These are phyloP conservation scores for Periconia sp. DNA, from an alignment of 2,329 filamentous ascomycete genomes.

Conservation along the genomic window DNA sequence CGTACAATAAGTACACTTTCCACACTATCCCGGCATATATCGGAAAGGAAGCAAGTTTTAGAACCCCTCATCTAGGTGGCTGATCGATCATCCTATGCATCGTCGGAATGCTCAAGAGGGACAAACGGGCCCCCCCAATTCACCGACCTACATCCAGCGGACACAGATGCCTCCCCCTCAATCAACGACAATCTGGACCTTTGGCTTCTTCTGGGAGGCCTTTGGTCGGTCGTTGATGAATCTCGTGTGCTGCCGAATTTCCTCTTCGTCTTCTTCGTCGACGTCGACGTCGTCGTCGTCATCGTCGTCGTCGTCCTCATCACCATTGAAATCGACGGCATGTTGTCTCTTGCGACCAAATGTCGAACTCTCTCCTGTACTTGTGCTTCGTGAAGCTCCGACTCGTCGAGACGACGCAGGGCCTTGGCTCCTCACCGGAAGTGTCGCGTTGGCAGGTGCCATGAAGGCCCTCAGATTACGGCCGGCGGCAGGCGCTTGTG, in stretches of 20 bases:
- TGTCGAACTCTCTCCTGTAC: neutral
- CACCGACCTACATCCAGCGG: no score
- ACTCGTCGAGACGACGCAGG: no score
- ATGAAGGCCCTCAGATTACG: slow-evolving; percentile 23
- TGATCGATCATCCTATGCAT: no score
- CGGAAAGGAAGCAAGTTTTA: no score
- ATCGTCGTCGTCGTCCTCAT: slow-evolving; percentile 16
- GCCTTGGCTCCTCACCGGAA: slow-evolving; percentile 6
- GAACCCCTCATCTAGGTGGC: no score
- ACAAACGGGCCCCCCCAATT: no score
- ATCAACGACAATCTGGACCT: slow-evolving; percentile 27
- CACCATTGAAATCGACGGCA: slow-evolving; percentile 17
- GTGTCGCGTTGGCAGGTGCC: slow-evolving; percentile 14
- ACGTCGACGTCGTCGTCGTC: slow-evolving; percentile 16
- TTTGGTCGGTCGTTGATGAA: slow-evolving; percentile 8
- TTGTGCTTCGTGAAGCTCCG: neutral
- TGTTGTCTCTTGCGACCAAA: slow-evolving; percentile 16
- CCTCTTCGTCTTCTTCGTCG: slow-evolving; percentile 21
- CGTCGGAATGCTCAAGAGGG: no score
- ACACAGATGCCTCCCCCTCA: no score
- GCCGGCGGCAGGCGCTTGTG: slow-evolving; percentile 1
- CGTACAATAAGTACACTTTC: no score
- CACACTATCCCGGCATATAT: no score
- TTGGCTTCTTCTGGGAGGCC: slow-evolving; percentile 22
- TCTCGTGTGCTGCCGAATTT: slow-evolving; percentile 15